phyloP scores from a whole-genome alignment of 805 yeast species.

The Yamadazyma akitaensis region DNA sequence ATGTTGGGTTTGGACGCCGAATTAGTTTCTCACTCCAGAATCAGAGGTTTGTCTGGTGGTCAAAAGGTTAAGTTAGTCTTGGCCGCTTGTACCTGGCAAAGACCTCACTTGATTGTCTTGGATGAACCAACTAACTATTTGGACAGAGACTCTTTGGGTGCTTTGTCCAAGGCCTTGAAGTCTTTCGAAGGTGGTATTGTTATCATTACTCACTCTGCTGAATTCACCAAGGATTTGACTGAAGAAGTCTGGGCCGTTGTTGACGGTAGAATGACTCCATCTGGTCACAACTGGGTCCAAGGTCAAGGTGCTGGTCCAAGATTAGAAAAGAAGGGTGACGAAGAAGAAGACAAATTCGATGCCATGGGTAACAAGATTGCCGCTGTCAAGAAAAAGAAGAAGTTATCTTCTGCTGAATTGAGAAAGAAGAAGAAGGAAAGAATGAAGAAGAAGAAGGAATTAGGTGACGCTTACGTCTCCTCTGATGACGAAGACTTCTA shows the following conservation, averaged over 20 bases:
- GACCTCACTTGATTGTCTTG: conserved; percentile 98
- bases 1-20: conserved; percentile 98
- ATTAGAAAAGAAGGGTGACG: conserved; percentile 93
- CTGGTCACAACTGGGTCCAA: conserved; percentile 99
- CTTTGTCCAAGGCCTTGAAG: conserved; percentile 98
- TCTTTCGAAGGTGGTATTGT: conserved; percentile 99
- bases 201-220: conserved; percentile 99
- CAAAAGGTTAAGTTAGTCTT: conserved; percentile 99
- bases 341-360: conserved; percentile 98
- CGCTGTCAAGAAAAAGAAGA: conserved; percentile 91
- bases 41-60: conserved; percentile 99
- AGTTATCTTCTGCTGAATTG: conserved; percentile 97
- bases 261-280: conserved; percentile 98
- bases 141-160: conserved; percentile 99
- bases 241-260: conserved; percentile 99
- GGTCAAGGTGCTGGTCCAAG: conserved; percentile 99
- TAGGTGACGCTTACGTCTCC: conserved; percentile 98
- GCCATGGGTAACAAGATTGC: conserved; percentile 99
- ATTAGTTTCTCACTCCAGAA: conserved; percentile 99
- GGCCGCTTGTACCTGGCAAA: conserved; percentile 99
- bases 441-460: conserved; percentile 99
- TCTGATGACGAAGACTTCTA: conserved; percentile 63
- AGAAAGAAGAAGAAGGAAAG: conserved; percentile 99
- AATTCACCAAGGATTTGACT: conserved; percentile 98
- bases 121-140: conserved; percentile 99